Conservation (phyloP, 169 alveolate species). For the Plasmodium vivax region DNA sequence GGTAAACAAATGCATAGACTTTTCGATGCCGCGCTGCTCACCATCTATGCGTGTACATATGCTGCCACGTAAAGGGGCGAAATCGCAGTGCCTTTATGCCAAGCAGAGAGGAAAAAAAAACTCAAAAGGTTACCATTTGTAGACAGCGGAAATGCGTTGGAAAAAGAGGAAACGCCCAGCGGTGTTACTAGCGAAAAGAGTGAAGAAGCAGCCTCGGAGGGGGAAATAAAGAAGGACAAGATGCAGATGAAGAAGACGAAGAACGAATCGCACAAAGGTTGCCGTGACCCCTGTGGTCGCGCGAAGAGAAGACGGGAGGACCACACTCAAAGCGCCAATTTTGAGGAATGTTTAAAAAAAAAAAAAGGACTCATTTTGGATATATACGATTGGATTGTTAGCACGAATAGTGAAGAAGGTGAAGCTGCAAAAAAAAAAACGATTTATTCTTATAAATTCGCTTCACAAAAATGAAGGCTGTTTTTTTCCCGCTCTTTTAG, state of each 20-base stretch:
- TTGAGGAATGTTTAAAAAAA: slow-evolving; percentile 15
- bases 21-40: background rate
- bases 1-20: background rate
- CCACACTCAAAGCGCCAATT: background rate
- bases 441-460: background rate
- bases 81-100: background rate
- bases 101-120: background rate
- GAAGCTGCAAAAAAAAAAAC: background rate
- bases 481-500: background rate
- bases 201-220: background rate
- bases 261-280: background rate
- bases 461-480: background rate
- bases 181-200: background rate
- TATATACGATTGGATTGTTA: slow-evolving; percentile 43
- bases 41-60: background rate
- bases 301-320: background rate
- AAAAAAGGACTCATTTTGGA: slow-evolving; percentile 54
- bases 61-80: background rate
- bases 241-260: no score
- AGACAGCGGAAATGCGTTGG: slow-evolving; percentile 3
- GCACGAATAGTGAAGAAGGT: background rate
- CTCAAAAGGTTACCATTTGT: slow-evolving; percentile 30
- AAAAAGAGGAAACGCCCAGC: background rate
- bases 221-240: background rate
- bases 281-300: background rate